phyloP scores from a whole-genome alignment of 257 asterid species.

The Plectranthus barbatus region DNA sequence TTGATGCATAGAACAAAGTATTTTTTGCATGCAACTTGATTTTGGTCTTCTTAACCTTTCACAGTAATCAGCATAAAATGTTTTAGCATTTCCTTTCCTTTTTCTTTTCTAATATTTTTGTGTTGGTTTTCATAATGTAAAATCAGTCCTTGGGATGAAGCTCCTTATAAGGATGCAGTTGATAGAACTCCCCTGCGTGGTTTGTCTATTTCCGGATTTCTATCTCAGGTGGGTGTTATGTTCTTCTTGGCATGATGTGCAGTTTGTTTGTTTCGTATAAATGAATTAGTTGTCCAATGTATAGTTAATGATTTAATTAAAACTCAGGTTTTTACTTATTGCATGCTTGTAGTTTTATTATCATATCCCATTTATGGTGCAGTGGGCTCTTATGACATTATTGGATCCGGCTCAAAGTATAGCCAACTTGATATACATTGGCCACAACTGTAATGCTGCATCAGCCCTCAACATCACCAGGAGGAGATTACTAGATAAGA shows the following conservation, averaged over 20 bases:
- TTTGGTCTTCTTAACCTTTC: no score
- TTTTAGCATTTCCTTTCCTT: no score
- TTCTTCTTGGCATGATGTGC: conserved; percentile 5
- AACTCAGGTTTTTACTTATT: no score
- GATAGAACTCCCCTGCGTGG: conserved; percentile 74
- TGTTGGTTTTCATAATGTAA: conserved; percentile 11
- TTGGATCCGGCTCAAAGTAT: conserved; percentile 81
- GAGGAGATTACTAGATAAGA: conserved; percentile 63
- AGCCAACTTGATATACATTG: conserved; percentile 84
- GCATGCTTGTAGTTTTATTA: conserved; percentile 19
- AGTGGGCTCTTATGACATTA: conserved; percentile 97
- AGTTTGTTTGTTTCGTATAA: not conserved
- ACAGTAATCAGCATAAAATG: no score
- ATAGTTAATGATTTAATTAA: no score
- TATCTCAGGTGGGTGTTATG: conserved; percentile 65
- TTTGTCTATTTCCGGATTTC: conserved; percentile 76
- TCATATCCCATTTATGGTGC: conserved; percentile 35
- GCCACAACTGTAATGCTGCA: conserved; percentile 69
- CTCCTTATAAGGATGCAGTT: conserved; percentile 87
- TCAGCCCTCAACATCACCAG: conserved; percentile 75
- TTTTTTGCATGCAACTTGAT: no score
- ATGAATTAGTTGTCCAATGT: not conserved
- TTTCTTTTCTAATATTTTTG: no score
- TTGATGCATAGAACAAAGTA: no score
- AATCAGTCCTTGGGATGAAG: conserved; percentile 83